phyloP scores from a whole-genome alignment of 2,329 filamentous ascomycete species.

The Nemania sp. region DNA sequence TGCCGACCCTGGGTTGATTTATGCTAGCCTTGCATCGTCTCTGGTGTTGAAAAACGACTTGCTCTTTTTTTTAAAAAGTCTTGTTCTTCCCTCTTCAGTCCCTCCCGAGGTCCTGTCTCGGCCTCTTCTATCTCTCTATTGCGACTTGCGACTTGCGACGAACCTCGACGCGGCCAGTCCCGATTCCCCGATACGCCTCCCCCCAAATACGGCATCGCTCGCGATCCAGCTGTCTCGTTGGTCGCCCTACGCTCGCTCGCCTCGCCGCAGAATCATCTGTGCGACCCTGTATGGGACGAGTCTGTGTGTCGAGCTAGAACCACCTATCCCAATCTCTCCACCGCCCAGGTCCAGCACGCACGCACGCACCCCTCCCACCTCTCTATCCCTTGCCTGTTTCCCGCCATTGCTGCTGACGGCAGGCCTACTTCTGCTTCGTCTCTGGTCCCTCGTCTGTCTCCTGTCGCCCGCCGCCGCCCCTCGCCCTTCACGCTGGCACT shows the following conservation, averaged over 20 bases:
- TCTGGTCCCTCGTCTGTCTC: conserved; percentile 14
- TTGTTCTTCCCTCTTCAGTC: conserved; percentile 1
- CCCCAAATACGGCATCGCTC: conserved; percentile 4
- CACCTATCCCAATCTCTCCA: conserved; percentile 19
- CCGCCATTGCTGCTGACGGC: conserved; percentile 32
- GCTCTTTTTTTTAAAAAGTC: no score
- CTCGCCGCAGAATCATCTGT: conserved; percentile 21
- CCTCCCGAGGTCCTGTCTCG: background rate
- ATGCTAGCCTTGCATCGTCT: conserved; percentile 29
- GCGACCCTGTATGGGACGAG: conserved; percentile 9
- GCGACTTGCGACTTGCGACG: conserved; percentile 10
- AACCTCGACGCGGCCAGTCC: background rate
- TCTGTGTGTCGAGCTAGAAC: no score
- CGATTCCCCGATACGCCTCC: background rate
- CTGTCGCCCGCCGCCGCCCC: conserved; percentile 5
- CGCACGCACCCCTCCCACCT: conserved; percentile 5
- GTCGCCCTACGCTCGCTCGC: conserved; percentile 3
- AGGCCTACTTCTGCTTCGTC: conserved; percentile 23
- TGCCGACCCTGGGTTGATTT: conserved; percentile 5
- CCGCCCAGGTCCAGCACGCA: conserved; percentile 10
- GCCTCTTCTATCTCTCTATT: conserved; percentile 1
- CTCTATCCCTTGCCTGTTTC: conserved; percentile 25
- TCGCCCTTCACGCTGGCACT: conserved; percentile 27
- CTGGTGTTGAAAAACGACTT: conserved; percentile 5
- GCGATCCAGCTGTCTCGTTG: conserved; percentile 10